phyloP scores from a whole-genome alignment of 768 basidiomycete species.

The Termitomyces eurrhizus region DNA sequence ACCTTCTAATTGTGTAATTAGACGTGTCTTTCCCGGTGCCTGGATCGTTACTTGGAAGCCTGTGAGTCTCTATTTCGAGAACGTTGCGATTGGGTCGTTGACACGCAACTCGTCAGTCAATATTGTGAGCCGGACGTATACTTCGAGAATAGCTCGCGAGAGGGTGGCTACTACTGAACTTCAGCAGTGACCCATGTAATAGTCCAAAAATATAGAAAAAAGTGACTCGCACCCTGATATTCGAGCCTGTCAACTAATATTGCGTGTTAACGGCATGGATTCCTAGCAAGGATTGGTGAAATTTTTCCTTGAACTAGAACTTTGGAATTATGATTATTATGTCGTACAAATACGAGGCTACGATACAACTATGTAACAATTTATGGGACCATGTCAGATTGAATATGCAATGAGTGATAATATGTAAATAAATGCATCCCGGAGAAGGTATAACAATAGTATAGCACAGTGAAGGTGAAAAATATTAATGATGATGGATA shows the following conservation, averaged over 20 bases:
- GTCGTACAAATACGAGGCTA: constrained; percentile 8
- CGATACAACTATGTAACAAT: constrained; percentile 16
- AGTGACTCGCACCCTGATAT: not conserved
- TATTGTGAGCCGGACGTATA: constrained; percentile 70
- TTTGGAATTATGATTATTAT: constrained; percentile 21
- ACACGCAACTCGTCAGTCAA: constrained; percentile 48
- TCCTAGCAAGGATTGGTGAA: not conserved
- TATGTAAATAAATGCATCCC: constrained; percentile 5
- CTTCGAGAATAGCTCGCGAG: constrained; percentile 51
- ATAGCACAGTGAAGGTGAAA: not conserved
- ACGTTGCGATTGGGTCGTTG: not conserved
- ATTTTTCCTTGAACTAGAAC: not conserved
- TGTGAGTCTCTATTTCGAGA: constrained; percentile 46
- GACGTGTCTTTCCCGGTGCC: constrained; percentile 73
- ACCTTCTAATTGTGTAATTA: constrained; percentile 25
- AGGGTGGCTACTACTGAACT: constrained; percentile 14
- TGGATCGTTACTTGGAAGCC: constrained; percentile 82
- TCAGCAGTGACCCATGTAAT: constrained; percentile 1
- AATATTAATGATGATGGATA: not conserved
- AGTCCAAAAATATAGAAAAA: not conserved
- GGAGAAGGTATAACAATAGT: not conserved
- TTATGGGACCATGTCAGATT: not conserved
- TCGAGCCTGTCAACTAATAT: not conserved
- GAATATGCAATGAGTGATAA: constrained; percentile 6
- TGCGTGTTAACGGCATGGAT: not conserved